Conservation (phyloP, 192 early-diverging fungal species). For the Mortierella claussenii region DNA sequence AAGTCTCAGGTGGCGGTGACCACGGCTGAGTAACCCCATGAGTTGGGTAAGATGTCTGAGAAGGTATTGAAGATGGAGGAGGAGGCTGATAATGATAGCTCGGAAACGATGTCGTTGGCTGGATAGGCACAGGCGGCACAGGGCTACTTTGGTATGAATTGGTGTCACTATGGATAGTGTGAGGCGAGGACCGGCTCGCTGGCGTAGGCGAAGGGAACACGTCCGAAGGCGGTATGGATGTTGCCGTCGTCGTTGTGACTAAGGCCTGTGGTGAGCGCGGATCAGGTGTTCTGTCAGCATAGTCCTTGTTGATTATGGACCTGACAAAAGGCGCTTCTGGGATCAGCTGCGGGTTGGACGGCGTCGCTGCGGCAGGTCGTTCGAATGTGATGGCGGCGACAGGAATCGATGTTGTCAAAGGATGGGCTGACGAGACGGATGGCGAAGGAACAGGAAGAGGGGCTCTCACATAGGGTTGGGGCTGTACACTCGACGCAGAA, state of each 20-base stretch:
- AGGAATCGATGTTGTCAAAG: neutral
- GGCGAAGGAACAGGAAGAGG: neutral
- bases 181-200: neutral
- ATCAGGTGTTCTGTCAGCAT: neutral
- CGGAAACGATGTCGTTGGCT: neutral
- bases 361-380: neutral
- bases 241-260: neutral
- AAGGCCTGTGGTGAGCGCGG: slow-evolving; percentile 9
- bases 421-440: neutral
- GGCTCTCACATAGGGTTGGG: neutral
- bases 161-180: neutral
- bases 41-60: slow-evolving; percentile 6
- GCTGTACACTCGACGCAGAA: slow-evolving; percentile 3
- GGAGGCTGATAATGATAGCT: neutral
- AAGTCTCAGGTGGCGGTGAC: neutral
- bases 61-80: neutral
- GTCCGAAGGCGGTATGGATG: neutral
- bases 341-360: neutral
- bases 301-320: neutral
- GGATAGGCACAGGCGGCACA: neutral
- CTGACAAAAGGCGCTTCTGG: neutral
- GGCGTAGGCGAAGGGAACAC: slow-evolving; percentile 12
- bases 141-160: slow-evolving; percentile 19
- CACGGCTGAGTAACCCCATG: neutral
- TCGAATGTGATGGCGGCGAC: neutral